Evolutionary conservation across 1,284 basidiomycete genomes (phyloP).

Genomic region (Fomitiporia mediterranea): DNA sequence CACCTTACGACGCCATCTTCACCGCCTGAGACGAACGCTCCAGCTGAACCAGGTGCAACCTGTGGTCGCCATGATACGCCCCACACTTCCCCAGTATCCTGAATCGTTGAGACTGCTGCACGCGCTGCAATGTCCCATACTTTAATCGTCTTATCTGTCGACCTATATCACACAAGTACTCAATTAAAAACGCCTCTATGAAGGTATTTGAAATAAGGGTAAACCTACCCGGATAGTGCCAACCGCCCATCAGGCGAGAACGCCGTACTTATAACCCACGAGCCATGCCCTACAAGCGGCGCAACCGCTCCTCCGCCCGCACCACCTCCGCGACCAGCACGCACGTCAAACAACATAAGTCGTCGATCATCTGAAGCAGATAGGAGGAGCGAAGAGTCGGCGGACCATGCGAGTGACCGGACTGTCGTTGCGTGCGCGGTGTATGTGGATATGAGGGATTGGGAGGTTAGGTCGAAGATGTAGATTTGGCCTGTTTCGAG

Average conservation of each 20-base stretch:
- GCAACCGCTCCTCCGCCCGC: conserved; percentile 78
- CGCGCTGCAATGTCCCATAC: conserved; percentile 84
- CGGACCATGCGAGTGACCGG: conserved; percentile 78
- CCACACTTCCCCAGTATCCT: conserved; percentile 83
- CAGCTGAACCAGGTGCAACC: conserved; percentile 47
- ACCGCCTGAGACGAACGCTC: conserved; percentile 75
- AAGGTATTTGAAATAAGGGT: no score
- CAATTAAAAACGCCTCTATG: no score
- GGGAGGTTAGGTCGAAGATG: conserved; percentile 71
- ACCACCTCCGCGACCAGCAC: conserved; percentile 45
- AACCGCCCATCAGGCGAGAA: conserved; percentile 76
- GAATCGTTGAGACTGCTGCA: conserved; percentile 70
- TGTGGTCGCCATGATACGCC: conserved; percentile 77
- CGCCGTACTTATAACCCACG: conserved; percentile 80
- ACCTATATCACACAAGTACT: conserved; percentile 39
- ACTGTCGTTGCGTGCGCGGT: conserved; percentile 84
- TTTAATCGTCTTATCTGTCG: conserved; percentile 81
- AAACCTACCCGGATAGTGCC: conserved; percentile 70
- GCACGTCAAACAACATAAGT: conserved; percentile 81
- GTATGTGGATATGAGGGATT: conserved; percentile 61
- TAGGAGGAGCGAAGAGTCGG: conserved; percentile 68
- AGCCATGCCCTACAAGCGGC: conserved; percentile 76
- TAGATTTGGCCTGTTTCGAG: conserved; percentile 79
- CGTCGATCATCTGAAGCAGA: conserved; percentile 87
- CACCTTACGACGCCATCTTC: conserved; percentile 76